Conservation (phyloP, 495 filamentous ascomycete genomes). For the Aspergillus haitiensis region DNA sequence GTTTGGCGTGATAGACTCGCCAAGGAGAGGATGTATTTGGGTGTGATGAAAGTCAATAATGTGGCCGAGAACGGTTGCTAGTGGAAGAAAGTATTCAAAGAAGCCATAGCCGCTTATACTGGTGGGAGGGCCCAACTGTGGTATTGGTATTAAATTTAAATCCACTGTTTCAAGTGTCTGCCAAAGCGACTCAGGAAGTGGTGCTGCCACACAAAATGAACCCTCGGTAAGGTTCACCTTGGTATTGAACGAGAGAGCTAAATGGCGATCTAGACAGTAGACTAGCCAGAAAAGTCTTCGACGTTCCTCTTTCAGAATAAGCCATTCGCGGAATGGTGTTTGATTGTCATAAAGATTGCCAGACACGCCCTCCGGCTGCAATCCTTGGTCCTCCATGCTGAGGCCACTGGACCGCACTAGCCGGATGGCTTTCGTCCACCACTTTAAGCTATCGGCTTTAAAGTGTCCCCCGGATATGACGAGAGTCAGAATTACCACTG, state of each 20-base stretch:
- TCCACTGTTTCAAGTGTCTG: conserved; percentile 10
- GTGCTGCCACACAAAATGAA: conserved; percentile 14
- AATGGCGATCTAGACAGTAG: conserved; percentile 16
- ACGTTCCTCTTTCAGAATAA: conserved; percentile 15
- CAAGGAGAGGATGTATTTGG: conserved; percentile 12
- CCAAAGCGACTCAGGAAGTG: conserved; percentile 12
- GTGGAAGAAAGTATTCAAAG: conserved; percentile 17
- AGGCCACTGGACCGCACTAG: conserved; percentile 6
- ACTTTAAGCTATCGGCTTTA: conserved; percentile 13
- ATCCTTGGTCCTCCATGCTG: conserved; percentile 15
- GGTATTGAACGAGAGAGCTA: conserved; percentile 11
- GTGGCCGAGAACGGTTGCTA: conserved; percentile 15
- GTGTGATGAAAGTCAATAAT: conserved; percentile 17
- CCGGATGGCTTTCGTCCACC: conserved; percentile 13
- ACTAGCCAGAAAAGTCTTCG: conserved; percentile 16
- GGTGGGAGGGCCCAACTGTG: conserved; percentile 5
- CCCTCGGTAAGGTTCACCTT: conserved; percentile 12
- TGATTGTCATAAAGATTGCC: neutral
- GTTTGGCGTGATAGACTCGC: neutral
- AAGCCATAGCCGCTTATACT: conserved; percentile 13
- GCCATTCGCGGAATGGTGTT: conserved; percentile 9
- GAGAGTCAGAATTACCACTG: conserved; percentile 9
- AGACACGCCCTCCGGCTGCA: neutral
- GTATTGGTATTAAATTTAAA: conserved; percentile 1
- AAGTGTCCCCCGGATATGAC: conserved; percentile 15